Evolutionary conservation across 192 early-diverging fungal genomes (phyloP).

Genomic region (Gonapodya prolifera): DNA sequence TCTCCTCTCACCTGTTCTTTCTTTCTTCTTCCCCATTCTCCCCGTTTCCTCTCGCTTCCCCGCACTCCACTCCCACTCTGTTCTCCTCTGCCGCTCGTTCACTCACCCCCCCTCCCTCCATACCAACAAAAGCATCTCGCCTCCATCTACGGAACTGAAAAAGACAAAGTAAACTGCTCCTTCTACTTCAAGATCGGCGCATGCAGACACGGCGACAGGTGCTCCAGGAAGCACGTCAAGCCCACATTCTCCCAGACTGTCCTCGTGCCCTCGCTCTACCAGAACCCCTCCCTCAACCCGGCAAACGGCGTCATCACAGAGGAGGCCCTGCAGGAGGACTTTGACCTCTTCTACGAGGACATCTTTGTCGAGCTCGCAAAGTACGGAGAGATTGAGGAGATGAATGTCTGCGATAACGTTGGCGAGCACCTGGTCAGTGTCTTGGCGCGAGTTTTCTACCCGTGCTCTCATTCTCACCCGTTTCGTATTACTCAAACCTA

Average conservation of each 20-base stretch:
- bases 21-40: too few relatives aligned
- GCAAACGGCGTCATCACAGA: conserved; percentile 42
- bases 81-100: too few relatives aligned
- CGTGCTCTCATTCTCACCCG: too few relatives aligned
- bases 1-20: too few relatives aligned
- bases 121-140: conserved; percentile 1
- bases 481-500: too few relatives aligned
- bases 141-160: conserved; percentile 92
- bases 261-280: conserved; percentile 87
- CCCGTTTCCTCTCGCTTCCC: too few relatives aligned
- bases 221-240: conserved; percentile 93
- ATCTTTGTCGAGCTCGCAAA: conserved; percentile 90
- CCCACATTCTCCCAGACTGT: conserved; percentile 93
- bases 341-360: conserved; percentile 95
- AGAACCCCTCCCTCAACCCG: conserved; percentile 69
- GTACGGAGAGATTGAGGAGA: conserved; percentile 92
- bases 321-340: conserved; percentile 68
- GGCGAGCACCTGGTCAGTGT: conserved; percentile 92
- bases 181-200: conserved; percentile 99
- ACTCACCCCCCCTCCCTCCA: too few relatives aligned
- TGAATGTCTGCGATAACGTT: conserved; percentile 96
- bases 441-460: too few relatives aligned
- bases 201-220: conserved; percentile 93
- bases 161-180: conserved; percentile 98
- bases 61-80: too few relatives aligned